phyloP scores from a whole-genome alignment of 306 rosid species.

The Senna tora region DNA sequence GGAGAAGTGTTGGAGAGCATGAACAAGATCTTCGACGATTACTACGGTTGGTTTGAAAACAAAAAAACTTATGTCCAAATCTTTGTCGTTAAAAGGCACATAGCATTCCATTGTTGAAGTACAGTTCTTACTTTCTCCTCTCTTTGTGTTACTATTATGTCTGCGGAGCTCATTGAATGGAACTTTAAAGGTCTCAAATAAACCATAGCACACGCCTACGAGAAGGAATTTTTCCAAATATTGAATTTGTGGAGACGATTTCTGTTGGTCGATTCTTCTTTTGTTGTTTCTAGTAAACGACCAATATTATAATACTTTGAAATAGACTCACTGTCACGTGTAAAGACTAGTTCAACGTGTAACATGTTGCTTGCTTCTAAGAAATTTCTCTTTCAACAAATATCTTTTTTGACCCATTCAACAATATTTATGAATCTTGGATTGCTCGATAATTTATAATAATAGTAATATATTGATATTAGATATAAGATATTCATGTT shows the following conservation, averaged over 20 bases:
- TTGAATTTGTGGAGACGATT: conserved; percentile 40
- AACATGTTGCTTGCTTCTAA: neutral
- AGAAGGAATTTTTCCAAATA: conserved; percentile 34
- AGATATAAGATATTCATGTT: too few species aligned
- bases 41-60: conserved; percentile 78
- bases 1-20: conserved; percentile 64
- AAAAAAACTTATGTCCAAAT: conserved; percentile 64
- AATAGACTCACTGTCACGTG: conserved; percentile 26
- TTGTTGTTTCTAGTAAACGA: conserved; percentile 23
- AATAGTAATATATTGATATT: too few species aligned
- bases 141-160: neutral
- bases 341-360: conserved; percentile 39
- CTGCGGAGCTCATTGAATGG: neutral
- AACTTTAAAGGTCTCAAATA: conserved; percentile 15
- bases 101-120: conserved; percentile 57
- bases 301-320: neutral
- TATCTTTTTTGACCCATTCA: conserved; percentile 7
- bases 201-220: conserved; percentile 39
- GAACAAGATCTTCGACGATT: conserved; percentile 62
- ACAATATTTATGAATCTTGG: neutral
- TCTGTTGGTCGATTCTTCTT: conserved; percentile 24
- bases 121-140: too few species aligned
- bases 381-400: conserved; percentile 14
- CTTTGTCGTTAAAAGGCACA: conserved; percentile 60
- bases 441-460: neutral